These are phyloP conservation scores for Didymosphaeria variabile DNA, from an alignment of 2,329 filamentous ascomycete species.

Conservation along the genomic window DNA sequence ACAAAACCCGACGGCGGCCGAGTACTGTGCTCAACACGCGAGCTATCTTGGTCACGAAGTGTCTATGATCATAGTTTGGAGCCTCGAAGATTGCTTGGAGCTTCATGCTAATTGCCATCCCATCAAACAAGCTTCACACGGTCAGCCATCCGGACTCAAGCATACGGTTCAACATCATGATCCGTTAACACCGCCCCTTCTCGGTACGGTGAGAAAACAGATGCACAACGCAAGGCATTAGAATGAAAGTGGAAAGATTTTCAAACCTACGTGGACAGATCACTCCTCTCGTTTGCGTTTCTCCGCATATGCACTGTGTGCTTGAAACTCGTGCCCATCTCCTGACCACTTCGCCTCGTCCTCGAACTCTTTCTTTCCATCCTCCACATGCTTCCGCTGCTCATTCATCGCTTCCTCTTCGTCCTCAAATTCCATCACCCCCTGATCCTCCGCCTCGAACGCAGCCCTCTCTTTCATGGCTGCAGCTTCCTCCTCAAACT, in stretches of 20 bases:
- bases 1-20: too few species aligned
- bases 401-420: slow-evolving; percentile 1
- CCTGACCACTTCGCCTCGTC: slow-evolving; percentile 2
- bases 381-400: slow-evolving; percentile 5
- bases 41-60: too few species aligned
- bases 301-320: neutral
- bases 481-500: slow-evolving; percentile 5
- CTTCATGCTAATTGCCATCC: too few species aligned
- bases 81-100: too few species aligned
- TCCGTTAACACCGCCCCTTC: neutral
- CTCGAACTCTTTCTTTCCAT: slow-evolving; percentile 8
- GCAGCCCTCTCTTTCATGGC: slow-evolving; percentile 1
- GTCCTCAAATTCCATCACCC: neutral
- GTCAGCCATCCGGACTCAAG: too few species aligned
- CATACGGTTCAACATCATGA: too few species aligned
- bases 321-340: neutral
- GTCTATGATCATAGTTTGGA: too few species aligned
- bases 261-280: neutral
- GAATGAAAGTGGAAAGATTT: neutral
- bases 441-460: neutral
- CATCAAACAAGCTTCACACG: too few species aligned
- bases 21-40: too few species aligned
- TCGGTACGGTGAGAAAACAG: neutral
- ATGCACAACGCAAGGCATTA: neutral
- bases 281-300: neutral